phyloP scores from a whole-genome alignment of 1,139 yeast species.

The Kluyveromyces sp. region DNA sequence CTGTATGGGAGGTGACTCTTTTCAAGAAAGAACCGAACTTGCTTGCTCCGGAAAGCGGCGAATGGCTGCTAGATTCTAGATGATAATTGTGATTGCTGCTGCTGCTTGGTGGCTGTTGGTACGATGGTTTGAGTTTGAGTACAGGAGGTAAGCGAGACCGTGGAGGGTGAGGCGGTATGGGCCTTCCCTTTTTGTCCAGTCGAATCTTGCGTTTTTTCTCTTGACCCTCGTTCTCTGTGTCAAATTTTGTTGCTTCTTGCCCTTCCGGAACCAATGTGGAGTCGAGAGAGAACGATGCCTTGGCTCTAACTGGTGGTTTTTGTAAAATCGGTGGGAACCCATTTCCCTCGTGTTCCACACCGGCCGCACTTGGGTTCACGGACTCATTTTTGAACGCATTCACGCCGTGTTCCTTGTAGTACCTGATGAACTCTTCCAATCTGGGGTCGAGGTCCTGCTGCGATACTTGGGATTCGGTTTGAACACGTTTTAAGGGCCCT shows the following conservation, averaged over 20 bases:
- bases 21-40: constrained; percentile 28
- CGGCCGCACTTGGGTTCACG: too few relatives aligned
- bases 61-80: constrained; percentile 13
- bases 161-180: constrained; percentile 42
- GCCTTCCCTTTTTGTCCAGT: constrained; percentile 34
- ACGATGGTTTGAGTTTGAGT: constrained; percentile 20
- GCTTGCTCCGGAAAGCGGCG: constrained; percentile 17
- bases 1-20: constrained; percentile 26
- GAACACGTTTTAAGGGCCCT: not conserved
- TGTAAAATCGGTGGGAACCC: not conserved
- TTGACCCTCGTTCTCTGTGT: not conserved
- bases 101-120: too few relatives aligned
- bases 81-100: constrained; percentile 4
- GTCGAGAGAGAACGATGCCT: constrained; percentile 12
- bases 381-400: too few relatives aligned
- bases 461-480: constrained; percentile 3
- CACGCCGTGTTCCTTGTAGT: constrained; percentile 36
- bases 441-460: constrained; percentile 39
- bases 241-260: not conserved
- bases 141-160: constrained; percentile 44
- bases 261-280: not conserved
- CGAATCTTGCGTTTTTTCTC: constrained; percentile 3
- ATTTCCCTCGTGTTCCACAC: too few relatives aligned
- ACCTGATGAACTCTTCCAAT: constrained; percentile 49
- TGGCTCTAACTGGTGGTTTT: constrained; percentile 1